phyloP scores from a whole-genome alignment of 306 rosid genomes.

The Cucumis cinereus region DNA sequence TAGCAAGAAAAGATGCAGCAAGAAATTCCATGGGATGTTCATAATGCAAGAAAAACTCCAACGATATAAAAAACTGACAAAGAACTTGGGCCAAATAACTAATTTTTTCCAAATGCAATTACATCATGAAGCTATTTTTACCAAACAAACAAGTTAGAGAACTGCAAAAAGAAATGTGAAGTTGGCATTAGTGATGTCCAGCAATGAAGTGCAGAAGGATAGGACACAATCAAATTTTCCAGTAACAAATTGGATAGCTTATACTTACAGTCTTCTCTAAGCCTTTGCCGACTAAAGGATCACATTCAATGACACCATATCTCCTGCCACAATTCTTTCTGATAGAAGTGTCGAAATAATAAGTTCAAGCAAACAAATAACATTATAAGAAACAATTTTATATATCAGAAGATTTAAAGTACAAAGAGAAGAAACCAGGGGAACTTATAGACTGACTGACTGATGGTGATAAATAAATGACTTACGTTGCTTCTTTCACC shows the following conservation, averaged over 20 bases:
- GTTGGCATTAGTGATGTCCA: background rate
- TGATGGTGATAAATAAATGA: constrained; percentile 11
- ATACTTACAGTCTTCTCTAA: constrained; percentile 65
- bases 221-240: background rate
- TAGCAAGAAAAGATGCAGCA: constrained; percentile 1
- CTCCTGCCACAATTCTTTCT: constrained; percentile 42
- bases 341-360: constrained; percentile 12
- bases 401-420: background rate
- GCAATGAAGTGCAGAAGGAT: background rate
- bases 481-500: constrained; percentile 39
- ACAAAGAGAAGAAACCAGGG: background rate
- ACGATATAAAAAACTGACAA: background rate
- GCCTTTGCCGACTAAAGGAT: constrained; percentile 74
- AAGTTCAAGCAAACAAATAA: constrained; percentile 5
- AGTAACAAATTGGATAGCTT: background rate
- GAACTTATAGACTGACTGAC: constrained; percentile 3
- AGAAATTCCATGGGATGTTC: background rate
- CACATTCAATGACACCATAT: constrained; percentile 68
- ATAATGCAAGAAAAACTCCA: background rate
- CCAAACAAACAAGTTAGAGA: background rate
- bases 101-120: background rate
- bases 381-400: background rate
- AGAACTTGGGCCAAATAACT: background rate
- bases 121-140: background rate
- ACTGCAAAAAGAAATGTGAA: background rate